Conservation (phyloP, 1,284 basidiomycete genomes). For the Schizophyllum commune region DNA sequence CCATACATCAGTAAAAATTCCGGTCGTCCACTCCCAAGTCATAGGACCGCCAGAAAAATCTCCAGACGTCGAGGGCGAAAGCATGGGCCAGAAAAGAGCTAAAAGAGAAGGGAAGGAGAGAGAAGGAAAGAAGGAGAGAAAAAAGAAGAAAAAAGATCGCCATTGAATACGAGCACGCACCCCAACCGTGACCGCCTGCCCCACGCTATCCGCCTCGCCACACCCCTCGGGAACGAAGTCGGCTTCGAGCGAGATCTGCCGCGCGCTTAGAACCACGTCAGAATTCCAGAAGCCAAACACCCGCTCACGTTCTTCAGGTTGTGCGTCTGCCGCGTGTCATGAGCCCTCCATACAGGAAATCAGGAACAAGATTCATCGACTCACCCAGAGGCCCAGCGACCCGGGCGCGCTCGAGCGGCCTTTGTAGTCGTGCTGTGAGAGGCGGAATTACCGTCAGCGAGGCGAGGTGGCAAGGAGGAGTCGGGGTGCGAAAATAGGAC, state of each 20-base stretch:
- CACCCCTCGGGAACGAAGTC: slow-evolving; percentile 12
- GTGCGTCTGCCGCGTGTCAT: slow-evolving; percentile 6
- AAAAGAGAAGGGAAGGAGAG: not conserved
- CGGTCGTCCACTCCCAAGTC: no score
- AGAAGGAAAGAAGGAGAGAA: not conserved
- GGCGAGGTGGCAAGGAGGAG: no score
- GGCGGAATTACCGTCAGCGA: not conserved
- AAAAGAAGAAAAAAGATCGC: not conserved
- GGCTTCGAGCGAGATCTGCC: slow-evolving; percentile 9
- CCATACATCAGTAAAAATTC: not conserved
- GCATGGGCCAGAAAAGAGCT: no score
- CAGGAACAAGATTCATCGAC: not conserved
- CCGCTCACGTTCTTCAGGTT: slow-evolving; percentile 10
- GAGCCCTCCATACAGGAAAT: not conserved
- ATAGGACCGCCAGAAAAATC: no score
- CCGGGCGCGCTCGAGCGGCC: slow-evolving; percentile 10
- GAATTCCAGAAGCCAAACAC: not conserved
- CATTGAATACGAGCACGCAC: slow-evolving; percentile 5
- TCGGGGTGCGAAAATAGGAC: not conserved
- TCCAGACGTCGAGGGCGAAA: no score
- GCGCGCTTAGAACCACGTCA: not conserved
- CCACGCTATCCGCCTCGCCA: slow-evolving; percentile 3
- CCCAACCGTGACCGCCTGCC: slow-evolving; percentile 8
- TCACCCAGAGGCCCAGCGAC: slow-evolving; percentile 10
- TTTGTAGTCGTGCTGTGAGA: slow-evolving; percentile 10